These are phyloP conservation scores for Penicillium roqueforti DNA, from an alignment of 495 filamentous ascomycete genomes.

Conservation along the genomic window DNA sequence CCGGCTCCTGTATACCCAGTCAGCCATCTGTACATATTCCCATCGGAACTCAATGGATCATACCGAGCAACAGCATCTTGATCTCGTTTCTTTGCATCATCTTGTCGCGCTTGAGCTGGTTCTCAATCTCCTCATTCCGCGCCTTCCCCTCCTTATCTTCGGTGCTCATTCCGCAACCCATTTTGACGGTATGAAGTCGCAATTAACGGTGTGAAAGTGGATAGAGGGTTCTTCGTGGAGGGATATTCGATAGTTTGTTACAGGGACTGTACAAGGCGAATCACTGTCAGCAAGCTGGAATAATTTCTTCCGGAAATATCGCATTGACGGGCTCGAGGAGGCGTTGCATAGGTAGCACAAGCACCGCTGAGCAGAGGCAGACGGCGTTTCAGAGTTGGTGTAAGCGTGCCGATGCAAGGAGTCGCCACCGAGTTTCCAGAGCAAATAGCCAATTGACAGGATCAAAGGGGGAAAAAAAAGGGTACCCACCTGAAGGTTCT, in stretches of 20 bases:
- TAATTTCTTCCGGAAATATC: constrained; percentile 10
- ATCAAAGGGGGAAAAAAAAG: constrained; percentile 16
- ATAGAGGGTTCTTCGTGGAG: constrained; percentile 15
- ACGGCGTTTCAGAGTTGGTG: constrained; percentile 25
- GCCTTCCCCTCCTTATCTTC: constrained; percentile 99
- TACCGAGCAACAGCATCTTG: constrained; percentile 98
- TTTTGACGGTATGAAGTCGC: constrained; percentile 53
- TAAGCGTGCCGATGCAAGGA: constrained; percentile 25
- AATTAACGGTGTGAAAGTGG: constrained; percentile 18
- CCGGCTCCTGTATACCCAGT: constrained; percentile 69
- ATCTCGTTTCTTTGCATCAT: constrained; percentile 96
- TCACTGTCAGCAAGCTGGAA: constrained; percentile 10
- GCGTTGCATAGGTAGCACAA: constrained; percentile 21
- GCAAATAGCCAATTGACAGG: not conserved
- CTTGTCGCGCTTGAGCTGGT: constrained; percentile 92
- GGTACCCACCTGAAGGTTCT: not conserved
- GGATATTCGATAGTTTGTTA: constrained; percentile 9
- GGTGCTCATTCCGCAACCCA: constrained; percentile 99
- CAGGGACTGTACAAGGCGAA: constrained; percentile 11
- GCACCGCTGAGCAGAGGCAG: constrained; percentile 13
- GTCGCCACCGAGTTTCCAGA: constrained; percentile 9
- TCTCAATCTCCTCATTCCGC: constrained; percentile 99
- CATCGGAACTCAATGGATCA: constrained; percentile 25
- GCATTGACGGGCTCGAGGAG: constrained; percentile 10
- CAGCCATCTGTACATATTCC: constrained; percentile 2